A percentile compares a stretch with the other conserved stretches of the same genome.
Evolutionary conservation across 1,139 yeast genomes (phyloP).

Genomic region (Candida sanyaensis): DNA sequence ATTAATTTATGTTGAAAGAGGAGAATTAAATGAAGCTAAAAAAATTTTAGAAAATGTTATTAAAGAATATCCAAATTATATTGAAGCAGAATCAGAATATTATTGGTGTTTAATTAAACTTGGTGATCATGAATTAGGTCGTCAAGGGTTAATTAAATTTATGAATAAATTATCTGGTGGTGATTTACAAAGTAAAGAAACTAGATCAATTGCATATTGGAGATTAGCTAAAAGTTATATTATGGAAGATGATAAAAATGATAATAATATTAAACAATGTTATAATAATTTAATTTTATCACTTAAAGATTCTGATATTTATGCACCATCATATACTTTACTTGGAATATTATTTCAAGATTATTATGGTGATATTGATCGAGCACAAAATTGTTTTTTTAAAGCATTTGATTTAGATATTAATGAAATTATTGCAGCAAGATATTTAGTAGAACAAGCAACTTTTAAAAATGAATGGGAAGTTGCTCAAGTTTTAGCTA

Average conservation of each 20-base stretch:
- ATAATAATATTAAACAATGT: slow-evolving; percentile 35
- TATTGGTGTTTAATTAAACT: slow-evolving; percentile 77
- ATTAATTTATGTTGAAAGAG: slow-evolving; percentile 68
- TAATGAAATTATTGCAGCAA: slow-evolving; percentile 74
- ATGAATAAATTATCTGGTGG: slow-evolving; percentile 48
- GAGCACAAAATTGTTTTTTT: slow-evolving; percentile 86
- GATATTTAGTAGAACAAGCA: slow-evolving; percentile 67
- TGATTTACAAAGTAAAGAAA: slow-evolving; percentile 54
- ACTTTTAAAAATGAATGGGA: slow-evolving; percentile 78
- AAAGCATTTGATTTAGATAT: slow-evolving; percentile 88
- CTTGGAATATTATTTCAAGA: slow-evolving; percentile 71
- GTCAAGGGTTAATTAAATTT: slow-evolving; percentile 48
- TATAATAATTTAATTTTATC: slow-evolving; percentile 62
- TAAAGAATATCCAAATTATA: slow-evolving; percentile 50
- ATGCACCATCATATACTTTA: slow-evolving; percentile 78
- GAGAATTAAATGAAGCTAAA: slow-evolving; percentile 56
- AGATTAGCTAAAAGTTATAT: slow-evolving; percentile 64
- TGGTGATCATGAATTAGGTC: slow-evolving; percentile 54
- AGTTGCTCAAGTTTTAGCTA: slow-evolving; percentile 74
- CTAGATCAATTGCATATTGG: slow-evolving; percentile 67
- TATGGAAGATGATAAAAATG: slow-evolving; percentile 20
- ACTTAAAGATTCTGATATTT: slow-evolving; percentile 60
- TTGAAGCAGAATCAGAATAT: slow-evolving; percentile 66
- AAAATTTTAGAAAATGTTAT: slow-evolving; percentile 53
- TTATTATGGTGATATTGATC: slow-evolving; percentile 54